Percentiles rank a stretch among this genome's conserved stretches.
These are phyloP conservation scores for Rhinocladiella mackenziei DNA, from an alignment of 2,329 filamentous ascomycete species.

Conservation along the genomic window DNA sequence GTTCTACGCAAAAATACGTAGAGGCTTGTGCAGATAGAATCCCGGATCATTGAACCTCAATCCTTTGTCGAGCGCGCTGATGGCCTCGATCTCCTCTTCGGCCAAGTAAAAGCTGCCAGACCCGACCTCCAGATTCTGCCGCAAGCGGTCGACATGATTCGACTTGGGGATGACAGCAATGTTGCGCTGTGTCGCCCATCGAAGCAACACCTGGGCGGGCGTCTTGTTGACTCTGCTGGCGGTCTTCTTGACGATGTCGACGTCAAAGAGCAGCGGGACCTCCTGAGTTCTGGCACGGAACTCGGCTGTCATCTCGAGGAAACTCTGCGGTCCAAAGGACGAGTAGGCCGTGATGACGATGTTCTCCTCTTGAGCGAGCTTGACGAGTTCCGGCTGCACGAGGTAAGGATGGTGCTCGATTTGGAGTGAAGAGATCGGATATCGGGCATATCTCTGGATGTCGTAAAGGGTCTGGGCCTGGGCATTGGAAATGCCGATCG, in stretches of 20 bases:
- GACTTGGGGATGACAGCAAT: slow-evolving; percentile 81
- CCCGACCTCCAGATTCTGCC: slow-evolving; percentile 24
- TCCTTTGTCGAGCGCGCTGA: slow-evolving; percentile 21
- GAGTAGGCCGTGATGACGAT: slow-evolving; percentile 79
- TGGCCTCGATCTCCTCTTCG: slow-evolving; percentile 21
- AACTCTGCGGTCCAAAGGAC: slow-evolving; percentile 74
- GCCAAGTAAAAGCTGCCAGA: slow-evolving; percentile 17
- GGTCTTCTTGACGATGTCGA: slow-evolving; percentile 60
- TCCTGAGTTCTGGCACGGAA: slow-evolving; percentile 62
- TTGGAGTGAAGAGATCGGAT: slow-evolving; percentile 73
- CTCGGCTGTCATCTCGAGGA: slow-evolving; percentile 60
- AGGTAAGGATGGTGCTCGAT: slow-evolving; percentile 90
- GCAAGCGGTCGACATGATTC: slow-evolving; percentile 49
- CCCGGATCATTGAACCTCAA: slow-evolving; percentile 28
- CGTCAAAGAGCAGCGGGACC: slow-evolving; percentile 66
- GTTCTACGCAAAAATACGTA: slow-evolving; percentile 22
- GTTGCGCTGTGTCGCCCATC: slow-evolving; percentile 81
- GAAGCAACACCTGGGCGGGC: slow-evolving; percentile 74
- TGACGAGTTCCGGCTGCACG: slow-evolving; percentile 67
- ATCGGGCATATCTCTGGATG: slow-evolving; percentile 70
- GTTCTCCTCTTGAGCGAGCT: slow-evolving; percentile 64
- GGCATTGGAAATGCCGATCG: slow-evolving; percentile 82
- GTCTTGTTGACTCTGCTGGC: slow-evolving; percentile 68
- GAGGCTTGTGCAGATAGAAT: slow-evolving; percentile 19
- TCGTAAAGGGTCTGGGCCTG: slow-evolving; percentile 73